These are phyloP conservation scores for Aspergillus oerlinghausenensis DNA, from an alignment of 2,329 filamentous ascomycete genomes.

Conservation along the genomic window DNA sequence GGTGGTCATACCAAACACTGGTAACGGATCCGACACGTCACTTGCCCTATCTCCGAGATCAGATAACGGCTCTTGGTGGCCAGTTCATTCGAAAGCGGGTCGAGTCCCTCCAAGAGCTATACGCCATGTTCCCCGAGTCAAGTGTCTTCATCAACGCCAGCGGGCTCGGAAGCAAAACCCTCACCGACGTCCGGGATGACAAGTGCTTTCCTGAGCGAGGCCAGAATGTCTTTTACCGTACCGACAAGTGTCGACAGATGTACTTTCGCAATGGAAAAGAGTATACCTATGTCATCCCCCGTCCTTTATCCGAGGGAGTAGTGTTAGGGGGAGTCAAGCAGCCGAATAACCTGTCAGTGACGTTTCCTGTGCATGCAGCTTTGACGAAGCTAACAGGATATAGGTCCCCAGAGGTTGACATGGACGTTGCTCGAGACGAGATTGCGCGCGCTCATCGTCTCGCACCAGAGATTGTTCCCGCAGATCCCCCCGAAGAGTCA, in stretches of 20 bases:
- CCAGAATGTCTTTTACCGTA: constrained; percentile 35
- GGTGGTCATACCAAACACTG: constrained; percentile 34
- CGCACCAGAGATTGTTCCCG: constrained; percentile 33
- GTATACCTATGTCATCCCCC: constrained; percentile 38
- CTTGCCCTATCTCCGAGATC: constrained; percentile 31
- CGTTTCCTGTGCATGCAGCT: neutral
- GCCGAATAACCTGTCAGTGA: constrained; percentile 26
- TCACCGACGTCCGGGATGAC: constrained; percentile 32
- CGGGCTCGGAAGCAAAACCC: constrained; percentile 30
- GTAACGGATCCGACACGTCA: constrained; percentile 36
- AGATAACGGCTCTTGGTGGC: constrained; percentile 29
- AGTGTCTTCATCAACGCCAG: constrained; percentile 37
- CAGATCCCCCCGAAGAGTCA: constrained; percentile 22
- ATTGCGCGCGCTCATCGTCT: constrained; percentile 36
- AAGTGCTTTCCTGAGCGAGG: constrained; percentile 34
- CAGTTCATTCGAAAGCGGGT: constrained; percentile 32
- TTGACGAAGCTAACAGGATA: neutral
- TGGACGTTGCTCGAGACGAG: constrained; percentile 35
- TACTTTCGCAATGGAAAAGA: constrained; percentile 35
- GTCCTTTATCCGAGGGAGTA: constrained; percentile 29
- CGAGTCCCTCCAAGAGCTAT: constrained; percentile 30
- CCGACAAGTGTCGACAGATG: constrained; percentile 25
- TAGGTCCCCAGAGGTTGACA: constrained; percentile 33
- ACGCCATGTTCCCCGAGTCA: constrained; percentile 32
- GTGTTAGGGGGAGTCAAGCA: constrained; percentile 35